Conservation (phyloP, 768 basidiomycete species). For the Kwoniella europaea region DNA sequence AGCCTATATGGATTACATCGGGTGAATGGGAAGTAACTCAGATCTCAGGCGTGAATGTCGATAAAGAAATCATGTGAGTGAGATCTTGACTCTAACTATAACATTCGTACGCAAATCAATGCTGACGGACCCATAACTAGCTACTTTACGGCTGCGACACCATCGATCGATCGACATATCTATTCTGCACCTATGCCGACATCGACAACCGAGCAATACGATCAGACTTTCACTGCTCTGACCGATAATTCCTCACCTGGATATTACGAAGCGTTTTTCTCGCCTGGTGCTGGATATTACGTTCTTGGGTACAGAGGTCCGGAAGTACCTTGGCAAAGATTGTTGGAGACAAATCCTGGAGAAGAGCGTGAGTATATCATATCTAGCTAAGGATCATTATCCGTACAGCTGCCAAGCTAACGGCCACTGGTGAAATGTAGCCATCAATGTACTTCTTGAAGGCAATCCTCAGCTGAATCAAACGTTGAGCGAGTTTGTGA, state of each 20-base stretch:
- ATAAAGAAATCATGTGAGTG: slow-evolving; percentile 73
- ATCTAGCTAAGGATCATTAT: neutral
- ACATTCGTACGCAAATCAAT: neutral
- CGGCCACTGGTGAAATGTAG: slow-evolving; percentile 30
- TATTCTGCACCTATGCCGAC: slow-evolving; percentile 78
- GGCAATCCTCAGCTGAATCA: slow-evolving; percentile 72
- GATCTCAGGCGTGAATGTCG: slow-evolving; percentile 73
- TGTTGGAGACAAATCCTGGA: slow-evolving; percentile 63
- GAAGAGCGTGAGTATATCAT: slow-evolving; percentile 18
- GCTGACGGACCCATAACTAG: slow-evolving; percentile 59
- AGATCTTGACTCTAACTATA: too few relatives aligned
- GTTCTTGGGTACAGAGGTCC: slow-evolving; percentile 80
- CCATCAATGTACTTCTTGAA: slow-evolving; percentile 69
- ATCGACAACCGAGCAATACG: slow-evolving; percentile 58
- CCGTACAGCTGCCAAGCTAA: slow-evolving; percentile 1
- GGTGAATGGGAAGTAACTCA: slow-evolving; percentile 90
- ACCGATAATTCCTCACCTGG: slow-evolving; percentile 59
- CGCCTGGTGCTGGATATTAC: slow-evolving; percentile 84
- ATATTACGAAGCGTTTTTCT: slow-evolving; percentile 74
- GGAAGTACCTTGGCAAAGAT: slow-evolving; percentile 81
- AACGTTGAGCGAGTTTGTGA: slow-evolving; percentile 71
- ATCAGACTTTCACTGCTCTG: slow-evolving; percentile 40
- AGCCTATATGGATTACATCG: slow-evolving; percentile 79
- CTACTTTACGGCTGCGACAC: slow-evolving; percentile 85
- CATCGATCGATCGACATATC: slow-evolving; percentile 80